Base-by-base conservation (phyloP, 2,329 filamentous ascomycete species). In the Sporothrix brunneoviolacea region DNA sequence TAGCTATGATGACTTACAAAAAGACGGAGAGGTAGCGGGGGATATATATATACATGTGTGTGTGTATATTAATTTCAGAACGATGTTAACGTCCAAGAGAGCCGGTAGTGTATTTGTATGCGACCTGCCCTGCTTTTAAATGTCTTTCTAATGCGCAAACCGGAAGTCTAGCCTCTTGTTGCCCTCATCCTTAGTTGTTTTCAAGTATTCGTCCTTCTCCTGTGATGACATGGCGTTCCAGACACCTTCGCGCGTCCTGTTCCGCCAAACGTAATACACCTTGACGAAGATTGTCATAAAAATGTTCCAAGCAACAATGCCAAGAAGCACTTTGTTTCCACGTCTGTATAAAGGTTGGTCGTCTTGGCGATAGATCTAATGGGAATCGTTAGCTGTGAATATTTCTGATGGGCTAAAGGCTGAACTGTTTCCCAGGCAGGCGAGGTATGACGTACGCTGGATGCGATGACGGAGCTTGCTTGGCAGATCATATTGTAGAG, bases 401-500 rank as follows among this genome's bases (percentile, higher is more conserved):
- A n/a, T n/a, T n/a, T n/a, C n/a, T n/a, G 35, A 0, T n/a, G 10
- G 12, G 33, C n/a, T n/a, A n/a, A n/a, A n/a, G n/a, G n/a, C n/a
- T n/a, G n/a, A n/a, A n/a, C n/a, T n/a, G n/a, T n/a, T n/a, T n/a
- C n/a, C n/a, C n/a, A n/a, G n/a, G n/a, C n/a, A n/a, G n/a, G n/a
- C n/a, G n/a, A n/a, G n/a, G n/a, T n/a, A 19, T 18, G 16, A 52
- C 61, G 54, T 36, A 64, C 61, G 24, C 73, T 73, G 3, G 68
- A 68, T 0, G 65, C 60, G 22, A 70, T 67, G 44, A 75, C 71
- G 43, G 62, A 68, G 21, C 67, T 65, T 0, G 68, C 65, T 52
- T 75, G 73, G 0, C 74, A 70, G 19, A 66, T 67, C 71, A 75
- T 76, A 58, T 84, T 84, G 65, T 84, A 84, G 8, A 82, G 54